These are phyloP conservation scores for Populus hybrid DNA, from an alignment of 441 rosid species.

Conservation along the genomic window DNA sequence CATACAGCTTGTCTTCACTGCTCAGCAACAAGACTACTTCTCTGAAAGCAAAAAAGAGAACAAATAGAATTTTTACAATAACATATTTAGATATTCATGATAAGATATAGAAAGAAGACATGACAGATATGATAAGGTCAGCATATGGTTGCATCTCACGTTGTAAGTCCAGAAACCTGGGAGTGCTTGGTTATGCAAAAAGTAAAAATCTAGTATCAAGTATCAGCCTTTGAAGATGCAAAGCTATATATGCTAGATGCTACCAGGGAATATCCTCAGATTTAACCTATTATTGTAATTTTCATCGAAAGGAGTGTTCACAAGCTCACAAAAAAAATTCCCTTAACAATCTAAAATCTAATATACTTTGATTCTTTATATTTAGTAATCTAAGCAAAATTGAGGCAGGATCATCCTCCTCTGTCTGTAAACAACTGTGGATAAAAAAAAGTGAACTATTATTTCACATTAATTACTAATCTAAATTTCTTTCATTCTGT, in stretches of 20 bases:
- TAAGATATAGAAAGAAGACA: not conserved
- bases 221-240: not conserved
- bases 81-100: not conserved
- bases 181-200: not conserved
- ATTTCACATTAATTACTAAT: not conserved
- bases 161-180: not conserved
- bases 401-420: not conserved
- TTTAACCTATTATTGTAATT: not conserved
- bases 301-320: not conserved
- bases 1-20: conserved; percentile 58
- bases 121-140: not conserved
- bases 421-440: not conserved
- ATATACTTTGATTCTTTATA: not conserved
- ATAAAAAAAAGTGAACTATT: not conserved
- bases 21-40: conserved; percentile 68
- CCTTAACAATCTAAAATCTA: not conserved
- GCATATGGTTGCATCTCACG: not conserved
- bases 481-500: not conserved
- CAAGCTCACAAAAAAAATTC: not conserved
- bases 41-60: conserved; percentile 36
- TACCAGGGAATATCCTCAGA: not conserved
- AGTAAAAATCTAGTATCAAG: not conserved
- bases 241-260: not conserved
- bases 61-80: not conserved
- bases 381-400: not conserved